Base-by-base conservation (phyloP, 2,329 filamentous ascomycete species). In the Xylaria digitata region DNA sequence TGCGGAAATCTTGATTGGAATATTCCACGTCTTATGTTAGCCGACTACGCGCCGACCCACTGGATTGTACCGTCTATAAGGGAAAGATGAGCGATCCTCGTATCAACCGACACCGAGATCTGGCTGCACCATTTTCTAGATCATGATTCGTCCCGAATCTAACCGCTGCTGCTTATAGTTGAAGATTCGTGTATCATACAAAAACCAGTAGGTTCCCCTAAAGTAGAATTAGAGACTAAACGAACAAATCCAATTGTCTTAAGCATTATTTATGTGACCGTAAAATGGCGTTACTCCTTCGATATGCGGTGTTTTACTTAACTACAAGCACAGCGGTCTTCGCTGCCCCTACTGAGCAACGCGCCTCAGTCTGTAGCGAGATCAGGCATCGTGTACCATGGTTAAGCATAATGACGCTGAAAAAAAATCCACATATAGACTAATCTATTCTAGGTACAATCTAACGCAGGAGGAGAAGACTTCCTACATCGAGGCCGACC, bases 401-500 rank as follows among this genome's bases (percentile, higher is more conserved):
- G 58, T 66, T 4, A 19, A 43, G 15, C 4, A 37, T 34, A 30
- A 13, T 8, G 6, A 1, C 6, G 1, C 21, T 4, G n/a, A n/a
- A n/a, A 13, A 48, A 8, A 15, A 3, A 21, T n/a, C 4, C 49
- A 26, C 37, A 13, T 23, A 13, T 40, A 40, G n/a, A 32, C 55
- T 49, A 26, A 58, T 17, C 32, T 11, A 8, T 17, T 23, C 4
- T 46, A 59, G 37, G 61, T 50, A 56, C 26, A 19, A 52, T 19
- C 23, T 64, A 17, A 56, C 48, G 26, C 2, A 17, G 17, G n/a
- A 52, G 6, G 63, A 65, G 57, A 65, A 61, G 57, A 3, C 63
- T 3, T 52, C 54, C 13, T 67, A 67, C 32, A 67, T 65, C n/a
- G 53, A 60, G 21, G 65, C 65, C 2, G 65, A 67, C 19, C 61